Base-by-base conservation (phyloP, 1,284 basidiomycete species). In the Trichosporon asahii region DNA sequence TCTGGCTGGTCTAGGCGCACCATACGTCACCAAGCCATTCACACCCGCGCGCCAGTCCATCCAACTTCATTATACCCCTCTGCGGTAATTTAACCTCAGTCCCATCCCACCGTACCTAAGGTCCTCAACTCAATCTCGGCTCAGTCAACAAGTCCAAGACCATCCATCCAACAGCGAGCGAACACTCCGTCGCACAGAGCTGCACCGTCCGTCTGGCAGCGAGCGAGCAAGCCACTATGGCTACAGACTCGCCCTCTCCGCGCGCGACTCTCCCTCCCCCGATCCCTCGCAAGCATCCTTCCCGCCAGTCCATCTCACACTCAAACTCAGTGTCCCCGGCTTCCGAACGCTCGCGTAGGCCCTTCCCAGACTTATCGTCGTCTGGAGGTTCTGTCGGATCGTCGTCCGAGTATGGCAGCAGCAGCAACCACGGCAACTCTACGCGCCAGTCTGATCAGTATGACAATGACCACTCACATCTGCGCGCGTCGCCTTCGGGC, bases 281-380 rank as follows among this genome's bases (percentile, higher is more conserved):
- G 57, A 61, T 61, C 57, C 57, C 57, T 61, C 57, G 57, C 27
- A 61, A 61, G 29, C 57, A 61, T 27, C 57, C 57, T 61, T 61
- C 57, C 18, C 57, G 57, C 57, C 57, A 31, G 57, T 61, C 57
- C 27, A 61, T 61, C 29, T 61, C 57, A 5, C 57, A 61, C 23
- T 61, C 57, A 29, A 61, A 31, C 57, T 61, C 57, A 5, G 57
- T n/a, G 57, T 61, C 57, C 18, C 57, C 27, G 8, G 57, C 57
- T 18, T 61, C 57, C 33, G 57, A 61, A 33, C 57, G 27, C 29
- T 61, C 57, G 11, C 57, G 57, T 27, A 61, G 57, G 12, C 57
- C 57, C 27, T 61, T 61, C 57, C 57, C 57, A 31, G 57, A 61
- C 29, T 31, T 61, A n/a, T 61, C 57, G 11, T 61, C 57, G 57